A percentile compares a stretch with the other conserved stretches of the same genome.
Evolutionary conservation across 257 asterid species (phyloP).

Genomic region (Jacaranda copaia): DNA sequence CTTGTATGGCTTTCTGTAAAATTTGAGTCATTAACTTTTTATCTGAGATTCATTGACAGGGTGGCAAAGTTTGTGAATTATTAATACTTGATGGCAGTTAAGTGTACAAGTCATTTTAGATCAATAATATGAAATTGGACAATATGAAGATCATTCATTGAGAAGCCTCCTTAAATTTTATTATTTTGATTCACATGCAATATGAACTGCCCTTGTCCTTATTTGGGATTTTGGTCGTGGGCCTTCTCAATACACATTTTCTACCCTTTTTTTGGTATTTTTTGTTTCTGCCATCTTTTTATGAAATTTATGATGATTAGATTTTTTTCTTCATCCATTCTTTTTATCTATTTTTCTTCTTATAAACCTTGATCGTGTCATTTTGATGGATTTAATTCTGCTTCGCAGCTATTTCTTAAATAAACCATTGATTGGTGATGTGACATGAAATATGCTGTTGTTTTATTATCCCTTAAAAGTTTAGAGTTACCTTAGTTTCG

Average conservation of each 20-base stretch:
- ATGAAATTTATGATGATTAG: slow-evolving; percentile 1
- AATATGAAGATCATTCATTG: slow-evolving; percentile 9
- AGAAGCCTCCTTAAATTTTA: background rate
- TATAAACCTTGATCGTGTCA: background rate
- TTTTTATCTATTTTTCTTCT: background rate
- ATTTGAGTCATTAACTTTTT: background rate
- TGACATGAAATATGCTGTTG: background rate
- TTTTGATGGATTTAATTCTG: slow-evolving; percentile 2
- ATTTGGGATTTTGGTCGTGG: background rate
- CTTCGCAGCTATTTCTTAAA: background rate
- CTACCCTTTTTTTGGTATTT: background rate
- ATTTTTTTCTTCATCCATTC: background rate
- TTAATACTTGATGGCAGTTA: slow-evolving; percentile 1
- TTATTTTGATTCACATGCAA: slow-evolving; percentile 14
- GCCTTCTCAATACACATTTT: background rate
- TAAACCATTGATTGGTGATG: background rate
- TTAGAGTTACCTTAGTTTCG: background rate
- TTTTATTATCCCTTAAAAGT: background rate
- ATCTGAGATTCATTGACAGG: background rate
- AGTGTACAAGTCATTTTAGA: slow-evolving; percentile 5
- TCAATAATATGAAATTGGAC: background rate
- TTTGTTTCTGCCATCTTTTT: background rate
- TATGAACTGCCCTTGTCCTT: slow-evolving; percentile 20
- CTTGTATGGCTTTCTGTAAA: background rate
- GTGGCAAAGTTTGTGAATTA: slow-evolving; percentile 1